phyloP scores from a whole-genome alignment of 441 rosid genomes.

The Melastoma candidum region DNA sequence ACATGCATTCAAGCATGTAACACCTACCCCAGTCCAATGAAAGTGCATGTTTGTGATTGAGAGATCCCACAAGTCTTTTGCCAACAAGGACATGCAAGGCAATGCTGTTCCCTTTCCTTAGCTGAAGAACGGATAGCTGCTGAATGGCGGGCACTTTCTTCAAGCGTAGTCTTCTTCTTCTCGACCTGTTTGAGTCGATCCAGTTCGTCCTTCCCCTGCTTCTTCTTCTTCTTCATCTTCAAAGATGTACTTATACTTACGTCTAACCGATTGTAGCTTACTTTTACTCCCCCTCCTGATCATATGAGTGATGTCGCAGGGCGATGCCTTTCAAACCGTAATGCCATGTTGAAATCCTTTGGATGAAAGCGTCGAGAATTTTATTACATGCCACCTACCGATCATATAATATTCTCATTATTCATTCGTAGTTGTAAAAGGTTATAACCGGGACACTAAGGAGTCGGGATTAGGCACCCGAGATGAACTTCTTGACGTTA shows the following conservation, averaged over 20 bases:
- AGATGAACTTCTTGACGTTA: too few species aligned
- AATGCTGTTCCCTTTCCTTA: conserved; percentile 86
- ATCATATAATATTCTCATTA: too few species aligned
- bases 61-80: conserved; percentile 63
- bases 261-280: conserved; percentile 54
- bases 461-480: too few species aligned
- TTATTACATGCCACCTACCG: too few species aligned
- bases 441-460: too few species aligned
- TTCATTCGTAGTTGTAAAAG: too few species aligned
- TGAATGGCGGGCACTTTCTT: conserved; percentile 98
- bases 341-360: too few species aligned
- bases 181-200: conserved; percentile 94
- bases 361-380: too few species aligned
- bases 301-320: too few species aligned
- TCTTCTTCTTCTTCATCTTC: conserved; percentile 67
- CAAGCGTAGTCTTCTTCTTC: conserved; percentile 85
- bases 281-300: conserved; percentile 16
- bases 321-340: too few species aligned
- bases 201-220: conserved; percentile 78
- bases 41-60: conserved; percentile 11
- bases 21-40: too few species aligned
- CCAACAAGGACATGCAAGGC: conserved; percentile 83
- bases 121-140: conserved; percentile 88
- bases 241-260: conserved; percentile 58
- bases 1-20: too few species aligned